These are phyloP conservation scores for Deuterostichococcus epilithicus DNA, from an alignment of 139 green algal genomes.

Conservation along the genomic window DNA sequence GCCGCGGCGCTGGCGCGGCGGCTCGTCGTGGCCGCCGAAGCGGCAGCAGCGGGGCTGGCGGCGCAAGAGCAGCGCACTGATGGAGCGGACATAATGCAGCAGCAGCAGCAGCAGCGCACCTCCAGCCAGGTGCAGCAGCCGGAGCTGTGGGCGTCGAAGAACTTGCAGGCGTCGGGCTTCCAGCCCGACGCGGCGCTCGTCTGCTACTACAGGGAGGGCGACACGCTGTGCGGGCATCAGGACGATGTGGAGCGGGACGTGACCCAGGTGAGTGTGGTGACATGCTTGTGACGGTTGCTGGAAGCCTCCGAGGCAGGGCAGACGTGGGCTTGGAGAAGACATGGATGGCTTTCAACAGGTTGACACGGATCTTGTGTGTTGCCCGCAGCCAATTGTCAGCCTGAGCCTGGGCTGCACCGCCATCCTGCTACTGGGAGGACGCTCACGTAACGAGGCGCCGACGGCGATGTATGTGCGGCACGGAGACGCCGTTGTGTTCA, in stretches of 20 bases:
- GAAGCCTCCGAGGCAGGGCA: too few relatives aligned
- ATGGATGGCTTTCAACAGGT: too few relatives aligned
- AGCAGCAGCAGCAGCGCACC: not conserved
- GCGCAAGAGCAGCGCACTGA: not conserved
- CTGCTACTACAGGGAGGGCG: conserved; percentile 81
- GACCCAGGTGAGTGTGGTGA: not conserved
- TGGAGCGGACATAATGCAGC: not conserved
- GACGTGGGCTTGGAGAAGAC: too few relatives aligned
- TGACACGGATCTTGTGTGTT: too few relatives aligned
- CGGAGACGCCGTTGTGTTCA: conserved; percentile 81
- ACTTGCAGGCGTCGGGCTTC: conserved; percentile 25
- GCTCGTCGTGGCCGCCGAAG: not conserved
- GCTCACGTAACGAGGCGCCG: conserved; percentile 48
- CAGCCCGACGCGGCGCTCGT: conserved; percentile 78
- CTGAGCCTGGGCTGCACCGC: conserved; percentile 77
- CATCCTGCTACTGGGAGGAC: conserved; percentile 79
- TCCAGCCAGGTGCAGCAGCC: not conserved
- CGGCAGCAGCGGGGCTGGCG: not conserved
- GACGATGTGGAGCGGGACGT: conserved; percentile 85
- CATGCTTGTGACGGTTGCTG: too few relatives aligned
- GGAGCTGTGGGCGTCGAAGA: not conserved
- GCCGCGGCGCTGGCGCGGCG: conserved; percentile 21
- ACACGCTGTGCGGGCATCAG: conserved; percentile 79
- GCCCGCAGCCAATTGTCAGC: conserved; percentile 72
- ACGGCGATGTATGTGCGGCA: conserved; percentile 69